Conservation (phyloP, 75 land plant species). For the Selaginella tamariscina region DNA sequence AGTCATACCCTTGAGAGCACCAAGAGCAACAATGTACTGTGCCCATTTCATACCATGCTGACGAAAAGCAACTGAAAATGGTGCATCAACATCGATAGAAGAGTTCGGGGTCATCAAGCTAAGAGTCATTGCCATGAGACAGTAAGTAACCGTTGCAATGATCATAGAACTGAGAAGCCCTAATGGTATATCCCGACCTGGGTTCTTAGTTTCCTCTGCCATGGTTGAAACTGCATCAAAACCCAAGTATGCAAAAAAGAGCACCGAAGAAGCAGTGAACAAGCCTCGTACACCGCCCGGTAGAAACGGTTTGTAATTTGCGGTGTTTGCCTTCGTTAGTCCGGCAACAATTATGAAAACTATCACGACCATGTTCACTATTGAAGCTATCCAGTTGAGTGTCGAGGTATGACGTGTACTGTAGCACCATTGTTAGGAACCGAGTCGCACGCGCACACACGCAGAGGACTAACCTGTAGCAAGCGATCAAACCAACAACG, state of each 20-base stretch:
- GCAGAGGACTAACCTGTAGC: too few relatives aligned
- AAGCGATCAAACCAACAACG: slow-evolving; percentile 29
- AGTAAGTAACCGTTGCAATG: slow-evolving; percentile 47
- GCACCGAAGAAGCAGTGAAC: slow-evolving; percentile 40
- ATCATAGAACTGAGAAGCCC: slow-evolving; percentile 73
- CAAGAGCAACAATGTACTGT: slow-evolving; percentile 52
- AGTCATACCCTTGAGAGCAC: slow-evolving; percentile 82
- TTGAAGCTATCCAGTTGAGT: slow-evolving; percentile 50
- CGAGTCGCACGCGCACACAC: too few relatives aligned
- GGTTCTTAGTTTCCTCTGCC: slow-evolving; percentile 79
- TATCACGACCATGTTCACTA: slow-evolving; percentile 32
- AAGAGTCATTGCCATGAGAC: slow-evolving; percentile 65
- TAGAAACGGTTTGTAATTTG: slow-evolving; percentile 35
- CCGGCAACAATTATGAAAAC: slow-evolving; percentile 55
- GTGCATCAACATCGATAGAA: slow-evolving; percentile 45
- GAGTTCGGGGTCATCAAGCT: slow-evolving; percentile 32
- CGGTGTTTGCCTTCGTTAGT: slow-evolving; percentile 30
- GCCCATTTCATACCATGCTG: slow-evolving; percentile 61
- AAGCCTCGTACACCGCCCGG: neutral
- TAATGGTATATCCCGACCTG: slow-evolving; percentile 58
- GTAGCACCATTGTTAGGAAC: too few relatives aligned
- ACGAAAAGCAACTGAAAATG: slow-evolving; percentile 51
- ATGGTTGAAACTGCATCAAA: slow-evolving; percentile 66
- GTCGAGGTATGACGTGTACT: slow-evolving; percentile 40
- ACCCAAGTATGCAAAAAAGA: slow-evolving; percentile 61